Evolutionary conservation across 2,329 filamentous ascomycete species (phyloP).

Genomic region (Aureobasidium sp.): DNA sequence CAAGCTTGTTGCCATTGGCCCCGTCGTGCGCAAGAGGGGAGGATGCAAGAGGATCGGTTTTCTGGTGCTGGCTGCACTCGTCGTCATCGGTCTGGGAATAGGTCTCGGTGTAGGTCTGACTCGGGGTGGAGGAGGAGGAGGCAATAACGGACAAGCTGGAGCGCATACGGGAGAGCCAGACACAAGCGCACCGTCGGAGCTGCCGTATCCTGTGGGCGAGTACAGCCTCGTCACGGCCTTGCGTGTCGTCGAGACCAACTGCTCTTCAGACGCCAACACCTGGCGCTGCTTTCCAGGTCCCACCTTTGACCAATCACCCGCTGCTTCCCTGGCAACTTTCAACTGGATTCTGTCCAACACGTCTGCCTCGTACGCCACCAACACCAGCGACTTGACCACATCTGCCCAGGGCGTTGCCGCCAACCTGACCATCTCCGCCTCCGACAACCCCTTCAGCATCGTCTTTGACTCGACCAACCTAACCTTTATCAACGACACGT

Average conservation of each 20-base stretch:
- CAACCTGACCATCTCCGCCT: conserved; percentile 43
- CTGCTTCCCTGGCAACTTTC: conserved; percentile 43
- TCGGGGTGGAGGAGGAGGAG: not conserved
- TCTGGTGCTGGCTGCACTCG: conserved; percentile 28
- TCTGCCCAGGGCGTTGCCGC: conserved; percentile 37
- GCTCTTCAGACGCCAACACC: conserved; percentile 51
- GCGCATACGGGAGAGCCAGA: conserved; percentile 16
- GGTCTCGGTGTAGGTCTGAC: conserved; percentile 33
- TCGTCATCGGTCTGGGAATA: conserved; percentile 30
- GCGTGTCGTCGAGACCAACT: conserved; percentile 46
- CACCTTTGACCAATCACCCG: conserved; percentile 39
- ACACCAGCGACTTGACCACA: conserved; percentile 52
- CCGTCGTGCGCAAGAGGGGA: conserved; percentile 22
- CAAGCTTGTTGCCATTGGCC: not conserved
- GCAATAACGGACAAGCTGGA: not conserved
- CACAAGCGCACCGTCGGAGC: conserved; percentile 17
- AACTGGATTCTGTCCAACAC: conserved; percentile 53
- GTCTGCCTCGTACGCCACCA: conserved; percentile 33
- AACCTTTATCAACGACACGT: conserved; percentile 39
- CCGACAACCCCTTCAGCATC: conserved; percentile 50
- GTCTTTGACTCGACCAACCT: conserved; percentile 49
- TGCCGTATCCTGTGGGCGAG: conserved; percentile 54
- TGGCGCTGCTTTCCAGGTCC: conserved; percentile 58
- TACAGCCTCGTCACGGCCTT: conserved; percentile 56
- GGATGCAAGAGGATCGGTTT: conserved; percentile 33